A percentile compares a stretch with the other conserved stretches of the same genome.
Conservation (phyloP, 441 rosid species). For the Croton setiger region DNA sequence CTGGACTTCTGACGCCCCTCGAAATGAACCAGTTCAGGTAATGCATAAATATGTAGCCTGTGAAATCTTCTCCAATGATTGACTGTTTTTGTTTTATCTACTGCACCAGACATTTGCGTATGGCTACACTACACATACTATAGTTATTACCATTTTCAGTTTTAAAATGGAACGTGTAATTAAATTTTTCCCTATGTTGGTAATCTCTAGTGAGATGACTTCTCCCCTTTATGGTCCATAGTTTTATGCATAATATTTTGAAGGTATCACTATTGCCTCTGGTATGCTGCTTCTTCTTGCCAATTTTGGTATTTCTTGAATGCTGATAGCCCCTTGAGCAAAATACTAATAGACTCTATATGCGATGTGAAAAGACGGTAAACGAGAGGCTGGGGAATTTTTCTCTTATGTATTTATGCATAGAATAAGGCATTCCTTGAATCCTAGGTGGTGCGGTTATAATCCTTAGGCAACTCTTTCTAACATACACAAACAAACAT, state of each 20-base stretch:
- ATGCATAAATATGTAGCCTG: slow-evolving; percentile 4
- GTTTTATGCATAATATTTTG: not conserved
- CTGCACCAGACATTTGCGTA: not conserved
- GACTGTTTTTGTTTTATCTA: not conserved
- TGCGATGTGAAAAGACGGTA: too few species aligned
- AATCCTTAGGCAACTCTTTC: not conserved
- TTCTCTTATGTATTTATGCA: not conserved
- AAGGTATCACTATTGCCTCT: not conserved
- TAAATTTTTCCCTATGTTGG: not conserved
- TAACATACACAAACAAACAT: not conserved
- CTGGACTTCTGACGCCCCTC: slow-evolving; percentile 40
- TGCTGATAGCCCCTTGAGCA: not conserved
- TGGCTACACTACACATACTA: not conserved
- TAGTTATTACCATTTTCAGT: not conserved
- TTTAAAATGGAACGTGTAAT: not conserved
- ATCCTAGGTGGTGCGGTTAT: not conserved
- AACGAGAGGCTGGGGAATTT: not conserved
- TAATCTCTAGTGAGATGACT: not conserved
- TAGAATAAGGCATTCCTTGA: not conserved
- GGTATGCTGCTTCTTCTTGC: not conserved
- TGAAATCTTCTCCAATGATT: not conserved
- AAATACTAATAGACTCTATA: not conserved
- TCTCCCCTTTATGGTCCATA: not conserved
- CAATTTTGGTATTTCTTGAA: not conserved
- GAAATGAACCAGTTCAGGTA: slow-evolving; percentile 53